Evolutionary conservation across 495 filamentous ascomycete genomes (phyloP), one percentile per base, ranked within the genome.

Genomic region (Penicillium mononematosum): DNA sequence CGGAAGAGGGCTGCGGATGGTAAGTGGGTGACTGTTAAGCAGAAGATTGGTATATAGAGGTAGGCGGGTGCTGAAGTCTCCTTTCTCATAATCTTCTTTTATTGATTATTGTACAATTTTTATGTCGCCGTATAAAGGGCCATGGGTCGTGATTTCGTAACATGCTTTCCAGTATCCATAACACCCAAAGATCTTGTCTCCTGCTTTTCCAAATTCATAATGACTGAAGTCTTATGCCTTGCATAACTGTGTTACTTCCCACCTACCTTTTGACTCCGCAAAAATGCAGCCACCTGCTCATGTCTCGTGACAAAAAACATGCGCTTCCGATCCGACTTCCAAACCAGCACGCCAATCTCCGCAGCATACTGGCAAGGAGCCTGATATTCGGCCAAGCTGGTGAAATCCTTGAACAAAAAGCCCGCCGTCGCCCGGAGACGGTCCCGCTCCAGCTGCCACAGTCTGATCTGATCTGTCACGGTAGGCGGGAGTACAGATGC

Each of bases 361-460:
- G 91, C 88, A 0, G 95, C 93, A 75, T 96, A 97, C 42, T 73
- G 76, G 45, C 80, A 84, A 44, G 87, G 80, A 12, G 82, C 85
- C 51, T 86, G 82, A 63, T 94, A 98, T 63, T 96, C 95, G 20
- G 83, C 80, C 45, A 79, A 70, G 47, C 72, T 85, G 51, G 83
- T 83, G 64, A 98, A 96, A 43, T 97, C 93, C 58, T 87, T 88
- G 80, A 98, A 96, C 32, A 97, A 68, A 69, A 88, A 97, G 3
- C 94, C 94, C 5, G 79, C 70, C 11, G 85, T 91, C 5, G 88
- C 81, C 67, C 86, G 86, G 79, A 98, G 93, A 49, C 94, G 82
- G 69, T 98, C 95, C 31, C 91, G 88, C 69, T 98, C 95, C 50
- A 96, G 88, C 76, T 98, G 94, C 94, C 94, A 98, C 10, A 98